These are phyloP conservation scores for Wickerhamiella bombiphila DNA, from an alignment of 805 yeast genomes.

Conservation along the genomic window DNA sequence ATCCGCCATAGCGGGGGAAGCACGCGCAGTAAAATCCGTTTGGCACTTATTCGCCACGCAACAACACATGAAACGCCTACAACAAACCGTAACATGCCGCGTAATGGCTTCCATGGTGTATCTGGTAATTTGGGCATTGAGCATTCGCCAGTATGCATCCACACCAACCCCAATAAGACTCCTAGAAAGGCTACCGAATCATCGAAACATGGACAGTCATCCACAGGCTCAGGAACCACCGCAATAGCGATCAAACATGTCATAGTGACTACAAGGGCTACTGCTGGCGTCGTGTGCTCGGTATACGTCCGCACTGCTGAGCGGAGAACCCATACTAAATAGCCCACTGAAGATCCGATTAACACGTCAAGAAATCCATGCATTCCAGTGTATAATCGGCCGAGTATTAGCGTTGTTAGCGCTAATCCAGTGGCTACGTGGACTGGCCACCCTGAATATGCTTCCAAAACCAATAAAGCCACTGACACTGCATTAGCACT, in stretches of 20 bases:
- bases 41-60: slow-evolving; percentile 60
- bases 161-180: slow-evolving; percentile 48
- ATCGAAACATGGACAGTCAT: slow-evolving; percentile 91
- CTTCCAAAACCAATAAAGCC: slow-evolving; percentile 32
- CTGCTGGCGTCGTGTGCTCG: neutral
- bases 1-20: slow-evolving; percentile 45
- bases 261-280: slow-evolving; percentile 5
- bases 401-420: slow-evolving; percentile 51
- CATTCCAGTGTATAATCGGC: slow-evolving; percentile 93
- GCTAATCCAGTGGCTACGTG: slow-evolving; percentile 28
- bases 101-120: slow-evolving; percentile 1
- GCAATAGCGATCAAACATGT: slow-evolving; percentile 4
- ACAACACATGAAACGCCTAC: slow-evolving; percentile 52
- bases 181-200: slow-evolving; percentile 90
- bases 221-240: slow-evolving; percentile 55
- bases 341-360: slow-evolving; percentile 54
- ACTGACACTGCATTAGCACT: slow-evolving; percentile 90
- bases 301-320: slow-evolving; percentile 22
- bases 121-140: neutral
- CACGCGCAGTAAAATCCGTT: slow-evolving; percentile 43
- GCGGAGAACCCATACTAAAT: slow-evolving; percentile 29
- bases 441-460: slow-evolving; percentile 3
- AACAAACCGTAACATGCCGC: slow-evolving; percentile 30
- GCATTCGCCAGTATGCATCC: slow-evolving; percentile 4
- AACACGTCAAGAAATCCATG: slow-evolving; percentile 76